Conservation (phyloP, 225 moss, liverwort and hornwort species). For the Polytrichum formosum region DNA sequence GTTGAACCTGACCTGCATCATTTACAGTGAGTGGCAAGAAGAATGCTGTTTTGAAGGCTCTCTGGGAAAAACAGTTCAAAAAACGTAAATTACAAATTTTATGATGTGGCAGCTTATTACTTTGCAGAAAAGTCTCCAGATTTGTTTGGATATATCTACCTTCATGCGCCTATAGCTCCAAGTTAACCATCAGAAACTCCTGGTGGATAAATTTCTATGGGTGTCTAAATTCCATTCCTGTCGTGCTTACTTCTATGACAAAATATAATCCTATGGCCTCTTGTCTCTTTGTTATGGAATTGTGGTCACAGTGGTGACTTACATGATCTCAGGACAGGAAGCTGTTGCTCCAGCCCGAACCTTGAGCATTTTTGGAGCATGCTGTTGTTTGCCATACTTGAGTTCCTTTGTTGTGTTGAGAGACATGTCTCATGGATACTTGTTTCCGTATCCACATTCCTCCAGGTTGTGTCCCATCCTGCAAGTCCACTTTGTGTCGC, state of each 20-base stretch:
- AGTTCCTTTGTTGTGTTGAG: background rate
- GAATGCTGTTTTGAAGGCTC: background rate
- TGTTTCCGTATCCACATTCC: background rate
- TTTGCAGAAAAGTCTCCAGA: no score
- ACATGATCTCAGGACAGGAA: constrained; percentile 1
- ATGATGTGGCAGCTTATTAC: no score
- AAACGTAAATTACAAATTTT: no score
- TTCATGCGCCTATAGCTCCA: no score
- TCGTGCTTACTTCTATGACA: background rate
- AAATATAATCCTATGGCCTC: no score
- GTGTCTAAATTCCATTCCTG: background rate
- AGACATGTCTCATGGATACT: background rate
- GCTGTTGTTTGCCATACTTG: background rate
- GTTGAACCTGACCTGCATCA: constrained; percentile 5
- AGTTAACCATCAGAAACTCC: no score
- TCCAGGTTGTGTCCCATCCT: background rate
- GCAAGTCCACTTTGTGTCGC: background rate
- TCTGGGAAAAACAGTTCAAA: no score
- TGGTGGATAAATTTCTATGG: background rate
- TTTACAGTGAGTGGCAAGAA: background rate
- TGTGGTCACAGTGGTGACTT: background rate
- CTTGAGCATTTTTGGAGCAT: background rate
- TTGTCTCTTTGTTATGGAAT: no score
- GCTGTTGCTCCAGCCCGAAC: background rate
- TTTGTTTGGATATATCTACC: no score